A percentile compares a stretch with the other conserved stretches of the same genome.
phyloP scores from a whole-genome alignment of 257 asterid species.

The Plantago major region DNA sequence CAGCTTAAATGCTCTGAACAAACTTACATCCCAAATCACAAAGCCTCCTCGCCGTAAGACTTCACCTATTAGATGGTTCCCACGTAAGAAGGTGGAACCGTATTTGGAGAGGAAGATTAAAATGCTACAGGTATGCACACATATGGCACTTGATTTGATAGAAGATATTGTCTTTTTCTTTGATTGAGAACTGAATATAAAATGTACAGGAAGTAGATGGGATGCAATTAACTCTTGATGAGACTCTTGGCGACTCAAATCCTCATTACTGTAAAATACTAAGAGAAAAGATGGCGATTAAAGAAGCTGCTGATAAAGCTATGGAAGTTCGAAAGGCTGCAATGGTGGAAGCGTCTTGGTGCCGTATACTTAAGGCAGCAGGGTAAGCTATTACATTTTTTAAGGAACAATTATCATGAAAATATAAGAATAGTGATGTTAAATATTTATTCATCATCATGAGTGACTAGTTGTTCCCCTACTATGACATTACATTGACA shows the following conservation, averaged over 20 bases:
- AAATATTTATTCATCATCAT: no score
- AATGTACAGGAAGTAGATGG: conserved; percentile 75
- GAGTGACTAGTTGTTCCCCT: no score
- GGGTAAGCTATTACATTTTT: conserved; percentile 53
- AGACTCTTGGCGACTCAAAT: conserved; percentile 86
- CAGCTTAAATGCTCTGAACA: conserved; percentile 54
- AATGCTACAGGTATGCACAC: conserved; percentile 70
- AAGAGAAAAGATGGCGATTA: conserved; percentile 85
- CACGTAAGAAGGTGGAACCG: conserved; percentile 85
- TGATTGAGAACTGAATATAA: neutral
- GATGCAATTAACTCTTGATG: conserved; percentile 88
- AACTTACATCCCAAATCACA: conserved; percentile 71
- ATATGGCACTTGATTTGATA: conserved; percentile 12
- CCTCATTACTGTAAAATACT: conserved; percentile 80
- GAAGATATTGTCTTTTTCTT: neutral
- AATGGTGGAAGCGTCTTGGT: conserved; percentile 97
- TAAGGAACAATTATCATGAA: no score
- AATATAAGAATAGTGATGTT: no score
- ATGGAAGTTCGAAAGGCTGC: conserved; percentile 85
- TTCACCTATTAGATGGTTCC: conserved; percentile 92
- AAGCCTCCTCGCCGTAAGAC: conserved; percentile 78
- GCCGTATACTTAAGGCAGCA: conserved; percentile 86
- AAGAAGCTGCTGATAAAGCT: conserved; percentile 89
- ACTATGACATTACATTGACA: no score
- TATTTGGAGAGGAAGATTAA: conserved; percentile 85